Percentiles rank a stretch among this genome's conserved stretches.
Conservation (phyloP, 1,284 basidiomycete genomes). For the Coriolopsis trogii region DNA sequence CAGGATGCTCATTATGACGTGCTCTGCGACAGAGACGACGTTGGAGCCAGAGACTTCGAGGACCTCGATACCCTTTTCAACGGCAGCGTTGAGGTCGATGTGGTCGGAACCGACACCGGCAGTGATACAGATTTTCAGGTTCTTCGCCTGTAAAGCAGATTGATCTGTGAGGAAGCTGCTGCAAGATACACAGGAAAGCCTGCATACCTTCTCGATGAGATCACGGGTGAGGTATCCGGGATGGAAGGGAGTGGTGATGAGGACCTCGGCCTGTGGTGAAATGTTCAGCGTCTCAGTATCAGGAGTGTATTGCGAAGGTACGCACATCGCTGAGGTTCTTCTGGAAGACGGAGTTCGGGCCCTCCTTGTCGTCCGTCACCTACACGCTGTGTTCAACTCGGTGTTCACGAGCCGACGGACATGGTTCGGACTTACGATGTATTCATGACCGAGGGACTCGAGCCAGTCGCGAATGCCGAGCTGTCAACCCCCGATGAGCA, state of each 20-base stretch:
- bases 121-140: constrained; percentile 91
- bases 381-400: no score
- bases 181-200: not conserved
- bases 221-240: constrained; percentile 89
- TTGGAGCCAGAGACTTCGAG: constrained; percentile 50
- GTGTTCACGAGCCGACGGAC: no score
- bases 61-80: constrained; percentile 79
- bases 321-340: constrained; percentile 85
- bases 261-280: constrained; percentile 56
- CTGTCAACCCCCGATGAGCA: no score
- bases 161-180: not conserved
- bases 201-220: constrained; percentile 51
- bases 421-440: constrained; percentile 61
- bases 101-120: constrained; percentile 96
- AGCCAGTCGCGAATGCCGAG: constrained; percentile 78
- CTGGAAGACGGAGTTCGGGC: constrained; percentile 83
- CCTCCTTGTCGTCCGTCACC: constrained; percentile 90
- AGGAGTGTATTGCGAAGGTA: no score
- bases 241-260: constrained; percentile 94
- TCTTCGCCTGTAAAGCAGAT: constrained; percentile 65
- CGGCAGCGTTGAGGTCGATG: constrained; percentile 89
- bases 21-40: constrained; percentile 91
- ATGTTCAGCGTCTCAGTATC: not conserved
- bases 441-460: constrained; percentile 78
- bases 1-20: constrained; percentile 86